These are phyloP conservation scores for Fusarium avenaceum DNA, from an alignment of 2,329 filamentous ascomycete species.

Conservation along the genomic window DNA sequence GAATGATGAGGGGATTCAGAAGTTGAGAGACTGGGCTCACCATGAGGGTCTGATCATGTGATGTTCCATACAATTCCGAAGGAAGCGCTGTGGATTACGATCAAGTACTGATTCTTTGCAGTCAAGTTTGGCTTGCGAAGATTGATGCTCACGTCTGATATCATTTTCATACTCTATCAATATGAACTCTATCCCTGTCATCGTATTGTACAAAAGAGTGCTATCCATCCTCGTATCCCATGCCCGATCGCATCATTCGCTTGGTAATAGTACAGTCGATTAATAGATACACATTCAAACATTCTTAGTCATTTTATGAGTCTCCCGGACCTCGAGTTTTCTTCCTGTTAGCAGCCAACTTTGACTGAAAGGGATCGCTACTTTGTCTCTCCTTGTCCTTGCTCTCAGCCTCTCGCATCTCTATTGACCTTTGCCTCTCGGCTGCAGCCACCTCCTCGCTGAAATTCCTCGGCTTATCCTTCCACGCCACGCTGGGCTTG, in stretches of 20 bases:
- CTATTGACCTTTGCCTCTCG: constrained; percentile 21
- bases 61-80: constrained; percentile 17
- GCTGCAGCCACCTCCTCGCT: constrained; percentile 25
- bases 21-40: not conserved
- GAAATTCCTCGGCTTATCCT: constrained; percentile 14
- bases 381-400: constrained; percentile 13
- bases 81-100: too few species aligned
- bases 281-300: constrained; percentile 31
- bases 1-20: constrained; percentile 30
- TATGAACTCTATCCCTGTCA: constrained; percentile 23
- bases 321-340: not conserved
- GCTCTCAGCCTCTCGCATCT: constrained; percentile 13
- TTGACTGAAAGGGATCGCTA: constrained; percentile 30
- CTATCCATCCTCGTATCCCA: constrained; percentile 11
- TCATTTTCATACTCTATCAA: constrained; percentile 14
- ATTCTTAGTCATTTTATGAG: constrained; percentile 22
- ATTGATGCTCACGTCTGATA: constrained; percentile 2
- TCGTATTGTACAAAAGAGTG: constrained; percentile 34
- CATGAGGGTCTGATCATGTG: constrained; percentile 49
- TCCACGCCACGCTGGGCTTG: constrained; percentile 16
- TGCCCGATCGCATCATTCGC: constrained; percentile 17
- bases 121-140: not conserved
- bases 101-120: not conserved
- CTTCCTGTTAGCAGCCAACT: constrained; percentile 23
- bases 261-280: constrained; percentile 41